Base-by-base conservation (phyloP, 2,329 filamentous ascomycete genomes). In the Penicillium sp. region DNA sequence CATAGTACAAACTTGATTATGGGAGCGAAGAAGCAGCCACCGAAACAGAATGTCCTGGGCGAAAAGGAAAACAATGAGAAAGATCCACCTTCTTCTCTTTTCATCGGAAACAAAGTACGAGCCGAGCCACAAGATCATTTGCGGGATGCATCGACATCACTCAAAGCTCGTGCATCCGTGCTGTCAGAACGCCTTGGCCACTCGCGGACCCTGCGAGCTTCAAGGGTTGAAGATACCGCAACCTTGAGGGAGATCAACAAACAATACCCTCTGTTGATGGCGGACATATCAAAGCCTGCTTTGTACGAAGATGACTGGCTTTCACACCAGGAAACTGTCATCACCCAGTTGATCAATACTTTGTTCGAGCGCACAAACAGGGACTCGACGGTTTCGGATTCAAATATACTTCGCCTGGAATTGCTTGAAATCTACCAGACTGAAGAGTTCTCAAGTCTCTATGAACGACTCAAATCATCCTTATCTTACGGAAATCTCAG, bases 221-320 rank as follows among this genome's bases (percentile, higher is more conserved):
- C 73, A 4, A 77, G 72, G 51, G 68, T 75, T 37, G 73, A 70
- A 19, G 65, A 74, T 57, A 70, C 76, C 26, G 71, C 73, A 11
- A 69, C 59, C 11, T 35, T 65, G 13, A 67, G 68, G 37, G 59
- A 58, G 7, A 49, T 75, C 8, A 63, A 72, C 37, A 58, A 68
- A 10, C 75, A 79, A 52, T 87, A 85, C 68, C 83, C 84, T 1
- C 72, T 86, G 4, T 74, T 88, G 4, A 67, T 73, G 0, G 84
- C 87, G 61, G 80, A 86, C 65, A 77, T 88, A 28, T 74, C 77
- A 2, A 81, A 82, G 52, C 80, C 85, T n/a, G 79, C 83, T 56
- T 77, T 89, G 64, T 88, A 88, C 70, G 85, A 88, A 67, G 85
- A 88, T 49, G 79, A 83, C 58, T 89, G 86, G 86, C 81, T 89